Base-by-base conservation (phyloP, 1,139 yeast species). In the Kodamaea derodonti region DNA sequence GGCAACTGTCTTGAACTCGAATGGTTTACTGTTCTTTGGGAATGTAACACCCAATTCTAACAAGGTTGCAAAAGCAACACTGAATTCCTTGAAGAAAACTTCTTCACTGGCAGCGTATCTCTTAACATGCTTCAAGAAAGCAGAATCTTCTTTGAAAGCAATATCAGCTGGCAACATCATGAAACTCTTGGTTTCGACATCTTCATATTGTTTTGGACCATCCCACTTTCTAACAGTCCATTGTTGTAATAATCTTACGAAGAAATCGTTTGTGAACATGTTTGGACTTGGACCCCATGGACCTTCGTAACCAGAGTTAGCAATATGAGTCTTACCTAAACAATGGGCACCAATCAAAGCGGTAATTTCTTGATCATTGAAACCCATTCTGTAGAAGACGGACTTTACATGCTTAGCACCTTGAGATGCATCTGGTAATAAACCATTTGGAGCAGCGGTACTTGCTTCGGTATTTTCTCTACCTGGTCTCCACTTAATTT, bases 261-360 rank as follows among this genome's bases (percentile, higher is more conserved):
- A 90, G 62, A 84, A 87, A 47, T 84, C 92, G 59, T 86, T 87
- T 48, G 92, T 80, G 60, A 90, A 85, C 60, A 75, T 67, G 47
- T 88, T 88, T 49, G 87, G 85, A 27, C 88, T 80, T 39, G 90
- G 92, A 37, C 92, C 94, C 97, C 97, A 90, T 33, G 95, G 95
- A 33, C 97, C 97, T 42, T 84, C 94, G 57, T 67, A 90, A 3
- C 96, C 97, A 10, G 83, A 72, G 45, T 70, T 69, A 32, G 64
- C 51, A 23, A 68, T 57, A 61, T 86, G 95, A 54, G 95, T 84
- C 49, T 73, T 62, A 42, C 96, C 96, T 45, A 87, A 70, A 41
- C 84, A 78, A 60, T 88, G 96, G 26, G 95, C 95, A 45, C 97
- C 97, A 49, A 85, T 69, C 46, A 88, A 69, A 28, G 92, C 90